Percentiles rank a stretch among this genome's conserved stretches.
phyloP scores from a whole-genome alignment of 2,329 filamentous ascomycete genomes.

The Hawksworthiomyces lignivorus region DNA sequence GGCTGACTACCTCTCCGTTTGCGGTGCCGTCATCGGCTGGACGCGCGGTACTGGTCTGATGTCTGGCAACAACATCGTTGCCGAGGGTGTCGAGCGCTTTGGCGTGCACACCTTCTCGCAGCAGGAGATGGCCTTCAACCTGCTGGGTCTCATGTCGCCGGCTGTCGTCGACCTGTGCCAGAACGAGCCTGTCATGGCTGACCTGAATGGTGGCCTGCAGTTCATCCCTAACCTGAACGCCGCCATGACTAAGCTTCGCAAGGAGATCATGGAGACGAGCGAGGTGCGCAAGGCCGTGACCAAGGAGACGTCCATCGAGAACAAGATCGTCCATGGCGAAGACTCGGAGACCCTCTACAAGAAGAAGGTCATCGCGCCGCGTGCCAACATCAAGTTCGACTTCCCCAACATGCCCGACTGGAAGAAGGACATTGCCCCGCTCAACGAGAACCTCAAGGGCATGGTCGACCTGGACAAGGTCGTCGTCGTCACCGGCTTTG shows the following conservation, averaged over 20 bases:
- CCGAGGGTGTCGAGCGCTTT: conserved; percentile 91
- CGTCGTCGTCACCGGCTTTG: conserved; percentile 93
- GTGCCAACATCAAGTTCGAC: conserved; percentile 96
- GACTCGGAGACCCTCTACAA: conserved; percentile 88
- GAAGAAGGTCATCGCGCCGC: conserved; percentile 85
- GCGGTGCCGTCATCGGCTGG: conserved; percentile 97
- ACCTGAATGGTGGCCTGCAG: conserved; percentile 94
- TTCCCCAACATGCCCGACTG: conserved; percentile 88
- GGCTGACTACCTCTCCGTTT: conserved; percentile 96
- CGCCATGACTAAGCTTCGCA: conserved; percentile 85
- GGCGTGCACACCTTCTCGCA: conserved; percentile 98
- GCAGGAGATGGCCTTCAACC: conserved; percentile 99
- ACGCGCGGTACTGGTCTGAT: conserved; percentile 90
- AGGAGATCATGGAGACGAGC: conserved; percentile 90
- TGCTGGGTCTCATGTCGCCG: conserved; percentile 92
- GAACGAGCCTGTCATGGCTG: conserved; percentile 88
- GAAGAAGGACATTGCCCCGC: conserved; percentile 81
- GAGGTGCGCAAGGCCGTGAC: conserved; percentile 89
- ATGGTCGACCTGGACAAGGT: conserved; percentile 99
- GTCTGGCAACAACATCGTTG: conserved; percentile 63
- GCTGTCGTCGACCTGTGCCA: conserved; percentile 93
- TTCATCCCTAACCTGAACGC: conserved; percentile 95
- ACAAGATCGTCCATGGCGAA: conserved; percentile 94
- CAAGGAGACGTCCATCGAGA: conserved; percentile 92
- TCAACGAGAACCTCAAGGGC: conserved; percentile 82